A percentile compares a stretch with the other conserved stretches of the same genome.
phyloP scores from a whole-genome alignment of 208 protist species.

The Leishmania lainsoni region DNA sequence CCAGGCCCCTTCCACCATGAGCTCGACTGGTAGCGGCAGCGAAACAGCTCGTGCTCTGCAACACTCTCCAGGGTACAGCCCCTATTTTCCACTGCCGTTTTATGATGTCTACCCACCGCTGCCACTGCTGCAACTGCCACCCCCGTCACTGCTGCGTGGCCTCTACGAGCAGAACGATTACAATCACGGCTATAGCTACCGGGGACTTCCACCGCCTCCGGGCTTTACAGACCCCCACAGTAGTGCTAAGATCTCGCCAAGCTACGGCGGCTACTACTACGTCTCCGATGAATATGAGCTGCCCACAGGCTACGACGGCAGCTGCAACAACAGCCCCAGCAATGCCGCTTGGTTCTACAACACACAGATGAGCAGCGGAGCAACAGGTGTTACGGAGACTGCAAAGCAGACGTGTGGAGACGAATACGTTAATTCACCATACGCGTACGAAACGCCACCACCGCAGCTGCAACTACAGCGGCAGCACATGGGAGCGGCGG shows the following conservation, averaged over 20 bases:
- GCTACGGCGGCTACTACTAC: background rate
- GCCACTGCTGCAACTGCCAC: background rate
- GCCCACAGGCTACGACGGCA: background rate
- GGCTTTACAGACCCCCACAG: background rate
- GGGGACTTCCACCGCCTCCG: background rate
- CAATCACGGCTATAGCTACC: background rate
- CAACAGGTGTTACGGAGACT: background rate
- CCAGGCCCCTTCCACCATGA: background rate
- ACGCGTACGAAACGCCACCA: background rate
- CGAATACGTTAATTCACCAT: background rate
- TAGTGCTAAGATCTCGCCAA: too few species aligned
- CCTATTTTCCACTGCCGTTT: background rate
- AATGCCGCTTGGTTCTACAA: background rate
- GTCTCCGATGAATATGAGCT: background rate
- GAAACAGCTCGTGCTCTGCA: background rate
- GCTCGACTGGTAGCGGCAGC: background rate
- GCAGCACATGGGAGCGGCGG: background rate
- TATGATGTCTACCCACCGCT: constrained; percentile 13
- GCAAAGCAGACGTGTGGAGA: background rate
- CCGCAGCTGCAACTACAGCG: background rate
- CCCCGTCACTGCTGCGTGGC: constrained; percentile 4
- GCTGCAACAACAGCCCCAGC: background rate
- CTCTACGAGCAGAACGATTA: background rate
- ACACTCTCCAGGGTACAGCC: background rate
- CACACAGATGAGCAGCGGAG: background rate